phyloP scores from a whole-genome alignment of 768 basidiomycete genomes.

The Boletus rubroflammeus region DNA sequence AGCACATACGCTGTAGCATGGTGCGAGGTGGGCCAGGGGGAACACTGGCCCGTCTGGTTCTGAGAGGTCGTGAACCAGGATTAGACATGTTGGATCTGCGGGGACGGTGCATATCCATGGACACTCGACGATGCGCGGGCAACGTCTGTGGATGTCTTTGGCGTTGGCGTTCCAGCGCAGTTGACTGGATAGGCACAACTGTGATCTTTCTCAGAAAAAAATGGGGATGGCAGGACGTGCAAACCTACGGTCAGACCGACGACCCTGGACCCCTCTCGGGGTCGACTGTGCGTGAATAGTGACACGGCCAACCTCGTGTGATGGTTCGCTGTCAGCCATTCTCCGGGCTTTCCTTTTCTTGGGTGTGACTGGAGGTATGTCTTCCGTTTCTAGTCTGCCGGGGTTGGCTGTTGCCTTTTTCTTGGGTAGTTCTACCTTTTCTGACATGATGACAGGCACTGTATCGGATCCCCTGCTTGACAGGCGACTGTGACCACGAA shows the following conservation, averaged over 20 bases:
- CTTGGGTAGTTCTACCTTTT: constrained; percentile 22
- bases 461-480: constrained; percentile 7
- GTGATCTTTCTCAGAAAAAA: constrained; percentile 8
- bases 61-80: constrained; percentile 22
- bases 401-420: constrained; percentile 20
- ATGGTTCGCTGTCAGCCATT: constrained; percentile 9
- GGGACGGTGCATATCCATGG: constrained; percentile 25
- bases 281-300: constrained; percentile 12
- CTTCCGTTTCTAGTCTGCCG: constrained; percentile 16
- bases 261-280: constrained; percentile 21
- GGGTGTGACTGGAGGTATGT: constrained; percentile 9
- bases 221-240: background rate
- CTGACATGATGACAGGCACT: constrained; percentile 22
- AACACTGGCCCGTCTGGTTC: constrained; percentile 24
- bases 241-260: constrained; percentile 28
- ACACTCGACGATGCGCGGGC: constrained; percentile 23
- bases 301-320: constrained; percentile 13
- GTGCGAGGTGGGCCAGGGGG: constrained; percentile 39
- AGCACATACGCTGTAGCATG: constrained; percentile 63
- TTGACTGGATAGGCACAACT: constrained; percentile 22
- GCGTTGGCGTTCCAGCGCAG: constrained; percentile 26
- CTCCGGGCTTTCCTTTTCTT: constrained; percentile 30
- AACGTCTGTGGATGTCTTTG: constrained; percentile 20
- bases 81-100: constrained; percentile 22
- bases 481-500: constrained; percentile 13